A percentile compares a stretch with the other conserved stretches of the same genome.
These are phyloP conservation scores for Gorgonomyces haynaldii DNA, from an alignment of 192 early-diverging fungal genomes.

Conservation along the genomic window DNA sequence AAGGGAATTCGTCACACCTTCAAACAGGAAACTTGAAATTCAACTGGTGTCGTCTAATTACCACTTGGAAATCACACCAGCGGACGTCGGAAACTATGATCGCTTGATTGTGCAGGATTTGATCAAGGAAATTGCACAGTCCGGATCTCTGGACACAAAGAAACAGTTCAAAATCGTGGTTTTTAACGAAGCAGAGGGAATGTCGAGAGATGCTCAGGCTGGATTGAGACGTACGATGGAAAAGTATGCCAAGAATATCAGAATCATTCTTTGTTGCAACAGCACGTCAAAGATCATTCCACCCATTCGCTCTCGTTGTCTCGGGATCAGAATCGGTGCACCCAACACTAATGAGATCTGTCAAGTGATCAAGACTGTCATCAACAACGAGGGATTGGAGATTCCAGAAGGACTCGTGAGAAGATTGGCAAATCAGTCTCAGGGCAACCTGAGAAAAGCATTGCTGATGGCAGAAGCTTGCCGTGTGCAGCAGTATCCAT, in stretches of 20 bases:
- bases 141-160: conserved; percentile 80
- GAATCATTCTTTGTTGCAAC: conserved; percentile 86
- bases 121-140: conserved; percentile 95
- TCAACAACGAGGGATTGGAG: conserved; percentile 65
- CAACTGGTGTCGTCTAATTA: conserved; percentile 86
- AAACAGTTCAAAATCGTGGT: conserved; percentile 89
- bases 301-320: conserved; percentile 84
- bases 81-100: conserved; percentile 93
- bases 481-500: conserved; percentile 33
- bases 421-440: conserved; percentile 54
- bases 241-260: conserved; percentile 88
- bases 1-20: conserved; percentile 72
- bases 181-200: conserved; percentile 83
- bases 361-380: conserved; percentile 57
- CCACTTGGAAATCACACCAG: conserved; percentile 94
- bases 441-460: conserved; percentile 78
- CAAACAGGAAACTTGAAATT: conserved; percentile 74
- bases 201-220: conserved; percentile 86
- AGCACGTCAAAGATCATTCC: conserved; percentile 82
- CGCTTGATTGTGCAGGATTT: conserved; percentile 86
- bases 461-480: conserved; percentile 83
- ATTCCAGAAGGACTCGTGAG: conserved; percentile 52
- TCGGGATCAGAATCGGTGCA: conserved; percentile 75
- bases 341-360: conserved; percentile 60
- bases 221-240: conserved; percentile 99